A percentile compares a stretch with the other conserved stretches of the same genome.
Evolutionary conservation across 371 early-diverging fungal species (phyloP).

Genomic region (Batrachochytrium dendrobatidis): DNA sequence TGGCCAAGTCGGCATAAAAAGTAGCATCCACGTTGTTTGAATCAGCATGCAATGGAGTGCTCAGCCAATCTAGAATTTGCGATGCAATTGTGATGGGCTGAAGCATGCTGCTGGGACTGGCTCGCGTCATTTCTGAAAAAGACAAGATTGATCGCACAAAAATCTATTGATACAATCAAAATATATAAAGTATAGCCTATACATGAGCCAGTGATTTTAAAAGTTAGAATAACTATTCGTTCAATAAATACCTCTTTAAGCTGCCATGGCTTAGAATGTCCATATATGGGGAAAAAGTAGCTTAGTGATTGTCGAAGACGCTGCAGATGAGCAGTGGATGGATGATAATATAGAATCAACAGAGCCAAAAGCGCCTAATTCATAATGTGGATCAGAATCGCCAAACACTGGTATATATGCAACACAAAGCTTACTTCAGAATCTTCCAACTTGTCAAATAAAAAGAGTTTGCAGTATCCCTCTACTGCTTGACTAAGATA

Average conservation of each 20-base stretch:
- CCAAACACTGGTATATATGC: not conserved
- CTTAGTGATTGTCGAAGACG: not conserved
- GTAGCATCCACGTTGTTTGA: not conserved
- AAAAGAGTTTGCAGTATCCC: slow-evolving; percentile 1
- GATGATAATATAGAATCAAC: slow-evolving; percentile 2
- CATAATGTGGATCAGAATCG: not conserved
- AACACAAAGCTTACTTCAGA: not conserved
- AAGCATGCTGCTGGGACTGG: not conserved
- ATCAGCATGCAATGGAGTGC: not conserved
- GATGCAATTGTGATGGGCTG: not conserved
- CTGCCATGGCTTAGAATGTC: not conserved
- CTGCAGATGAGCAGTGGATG: not conserved
- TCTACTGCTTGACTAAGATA: not conserved
- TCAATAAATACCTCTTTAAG: not conserved
- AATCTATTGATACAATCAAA: not conserved
- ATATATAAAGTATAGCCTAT: not conserved
- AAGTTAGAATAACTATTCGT: not conserved
- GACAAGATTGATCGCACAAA: not conserved
- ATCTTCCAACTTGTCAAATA: not conserved
- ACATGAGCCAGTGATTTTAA: not conserved
- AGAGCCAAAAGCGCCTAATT: not conserved
- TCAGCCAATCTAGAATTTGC: not conserved
- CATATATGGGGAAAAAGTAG: slow-evolving; percentile 3
- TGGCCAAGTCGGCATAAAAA: not conserved
- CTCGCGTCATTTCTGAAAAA: not conserved